phyloP scores from a whole-genome alignment of 176 grass and related monocot genomes.

The Echinochloa phyllopogon region DNA sequence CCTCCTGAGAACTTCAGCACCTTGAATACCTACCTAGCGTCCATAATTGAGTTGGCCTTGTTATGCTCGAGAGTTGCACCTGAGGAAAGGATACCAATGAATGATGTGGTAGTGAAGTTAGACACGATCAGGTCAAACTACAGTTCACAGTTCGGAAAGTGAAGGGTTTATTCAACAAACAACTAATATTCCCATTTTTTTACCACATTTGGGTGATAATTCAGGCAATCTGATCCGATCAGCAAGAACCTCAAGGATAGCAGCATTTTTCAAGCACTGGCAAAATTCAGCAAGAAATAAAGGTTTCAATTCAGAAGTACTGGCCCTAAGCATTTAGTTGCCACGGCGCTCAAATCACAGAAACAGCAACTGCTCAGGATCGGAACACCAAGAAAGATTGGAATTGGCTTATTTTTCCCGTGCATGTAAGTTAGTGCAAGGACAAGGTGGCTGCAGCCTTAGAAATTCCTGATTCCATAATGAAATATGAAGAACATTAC shows the following conservation, averaged over 20 bases:
- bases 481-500: too few relatives aligned
- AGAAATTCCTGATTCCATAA: not conserved
- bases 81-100: conserved; percentile 47
- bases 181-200: not conserved
- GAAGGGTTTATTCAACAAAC: not conserved
- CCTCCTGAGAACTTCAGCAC: not conserved
- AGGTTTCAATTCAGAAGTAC: not conserved
- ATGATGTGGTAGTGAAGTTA: conserved; percentile 46
- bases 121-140: conserved; percentile 44
- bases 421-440: not conserved
- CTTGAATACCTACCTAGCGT: conserved; percentile 7
- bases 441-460: not conserved
- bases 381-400: not conserved
- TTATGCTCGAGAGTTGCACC: conserved; percentile 47
- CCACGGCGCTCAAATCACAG: not conserved
- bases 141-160: not conserved
- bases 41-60: conserved; percentile 50
- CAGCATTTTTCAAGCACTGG: conserved; percentile 12
- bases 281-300: not conserved
- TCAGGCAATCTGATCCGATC: not conserved
- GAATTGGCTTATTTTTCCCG: not conserved
- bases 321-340: not conserved
- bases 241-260: not conserved
- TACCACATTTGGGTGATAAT: too few relatives aligned
- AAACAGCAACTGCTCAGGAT: not conserved